These are phyloP conservation scores for Auriscalpium vulgare DNA, from an alignment of 768 basidiomycete species.

Conservation along the genomic window DNA sequence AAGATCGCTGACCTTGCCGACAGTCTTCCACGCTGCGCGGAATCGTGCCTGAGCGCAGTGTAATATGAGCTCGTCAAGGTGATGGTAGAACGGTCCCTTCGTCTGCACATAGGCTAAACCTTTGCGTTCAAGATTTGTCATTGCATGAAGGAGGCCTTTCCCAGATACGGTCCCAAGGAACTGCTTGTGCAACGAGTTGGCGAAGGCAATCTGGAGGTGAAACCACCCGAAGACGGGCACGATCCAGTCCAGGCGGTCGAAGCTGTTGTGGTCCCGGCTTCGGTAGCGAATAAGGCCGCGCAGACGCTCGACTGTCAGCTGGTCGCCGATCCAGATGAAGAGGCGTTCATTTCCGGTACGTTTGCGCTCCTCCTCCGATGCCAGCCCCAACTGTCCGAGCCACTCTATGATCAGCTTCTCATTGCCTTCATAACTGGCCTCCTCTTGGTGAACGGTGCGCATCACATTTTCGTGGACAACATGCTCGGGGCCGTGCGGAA, in stretches of 20 bases:
- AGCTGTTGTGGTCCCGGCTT: constrained; percentile 30
- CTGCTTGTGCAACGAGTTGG: constrained; percentile 33
- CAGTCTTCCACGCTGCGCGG: constrained; percentile 23
- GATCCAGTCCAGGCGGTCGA: constrained; percentile 30
- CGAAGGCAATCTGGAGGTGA: constrained; percentile 33
- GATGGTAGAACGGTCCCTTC: constrained; percentile 19
- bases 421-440: constrained; percentile 20
- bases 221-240: constrained; percentile 32
- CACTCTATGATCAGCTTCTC: constrained; percentile 9
- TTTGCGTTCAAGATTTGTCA: constrained; percentile 17
- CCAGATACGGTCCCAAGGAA: constrained; percentile 26
- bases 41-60: constrained; percentile 32
- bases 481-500: constrained; percentile 9
- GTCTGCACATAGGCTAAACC: constrained; percentile 11
- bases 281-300: constrained; percentile 29
- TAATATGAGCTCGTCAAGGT: constrained; percentile 28
- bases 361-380: not conserved
- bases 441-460: constrained; percentile 14
- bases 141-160: constrained; percentile 16
- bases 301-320: constrained; percentile 31
- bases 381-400: constrained; percentile 11
- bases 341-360: constrained; percentile 12
- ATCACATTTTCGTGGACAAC: constrained; percentile 11
- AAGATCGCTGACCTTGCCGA: constrained; percentile 19
- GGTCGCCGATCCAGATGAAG: constrained; percentile 29